Conservation (phyloP, 108 stramenopile genomes). For the Bacterosira constricta region DNA sequence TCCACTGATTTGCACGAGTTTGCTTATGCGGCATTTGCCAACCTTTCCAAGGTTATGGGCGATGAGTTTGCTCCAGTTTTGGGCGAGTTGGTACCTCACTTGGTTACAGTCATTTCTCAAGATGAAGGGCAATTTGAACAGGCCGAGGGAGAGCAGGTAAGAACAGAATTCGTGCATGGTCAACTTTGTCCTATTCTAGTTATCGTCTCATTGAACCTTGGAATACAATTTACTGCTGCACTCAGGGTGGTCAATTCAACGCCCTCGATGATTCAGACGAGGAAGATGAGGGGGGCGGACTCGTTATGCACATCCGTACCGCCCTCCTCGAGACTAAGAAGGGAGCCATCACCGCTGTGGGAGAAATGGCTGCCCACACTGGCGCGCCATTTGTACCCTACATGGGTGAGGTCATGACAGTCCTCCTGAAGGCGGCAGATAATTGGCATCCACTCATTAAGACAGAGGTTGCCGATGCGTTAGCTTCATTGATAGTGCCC, state of each 20-base stretch:
- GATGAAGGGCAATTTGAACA: conserved; percentile 85
- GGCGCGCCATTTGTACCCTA: conserved; percentile 86
- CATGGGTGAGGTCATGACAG: conserved; percentile 79
- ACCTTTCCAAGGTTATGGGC: conserved; percentile 95
- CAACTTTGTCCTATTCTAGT: not conserved
- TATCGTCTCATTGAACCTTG: too few species aligned
- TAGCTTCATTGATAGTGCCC: conserved; percentile 78
- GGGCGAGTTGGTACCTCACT: conserved; percentile 90
- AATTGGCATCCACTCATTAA: conserved; percentile 95
- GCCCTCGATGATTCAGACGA: conserved; percentile 91
- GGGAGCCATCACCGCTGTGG: conserved; percentile 95
- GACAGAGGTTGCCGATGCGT: conserved; percentile 76
- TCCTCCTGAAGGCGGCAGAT: conserved; percentile 72
- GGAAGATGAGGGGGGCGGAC: conserved; percentile 75
- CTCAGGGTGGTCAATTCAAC: conserved; percentile 65
- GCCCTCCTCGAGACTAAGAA: conserved; percentile 95
- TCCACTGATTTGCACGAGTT: conserved; percentile 94
- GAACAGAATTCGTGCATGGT: conserved; percentile 48
- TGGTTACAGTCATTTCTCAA: conserved; percentile 79
- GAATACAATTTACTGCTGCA: not conserved
- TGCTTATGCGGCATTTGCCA: conserved; percentile 96
- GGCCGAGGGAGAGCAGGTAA: conserved; percentile 68
- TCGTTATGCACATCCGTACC: conserved; percentile 89
- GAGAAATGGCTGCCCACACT: conserved; percentile 93
- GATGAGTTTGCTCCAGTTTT: conserved; percentile 93